Percentiles rank a stretch among this genome's conserved stretches.
Conservation (phyloP, 345 rosid genomes). For the Eucalyptus dawsonii region DNA sequence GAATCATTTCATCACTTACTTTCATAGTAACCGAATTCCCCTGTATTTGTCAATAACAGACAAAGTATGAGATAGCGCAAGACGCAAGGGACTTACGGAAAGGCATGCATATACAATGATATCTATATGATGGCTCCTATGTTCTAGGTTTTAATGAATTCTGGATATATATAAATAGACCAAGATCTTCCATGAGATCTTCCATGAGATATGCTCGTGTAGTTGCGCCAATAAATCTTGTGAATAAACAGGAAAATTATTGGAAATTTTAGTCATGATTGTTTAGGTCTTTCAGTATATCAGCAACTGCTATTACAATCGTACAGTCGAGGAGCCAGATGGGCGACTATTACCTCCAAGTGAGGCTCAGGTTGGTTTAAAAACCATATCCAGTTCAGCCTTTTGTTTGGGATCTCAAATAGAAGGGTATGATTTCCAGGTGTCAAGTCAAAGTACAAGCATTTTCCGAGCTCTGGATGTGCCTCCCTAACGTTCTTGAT, state of each 20-base stretch:
- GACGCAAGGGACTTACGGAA: not conserved
- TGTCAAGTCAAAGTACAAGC: slow-evolving; percentile 46
- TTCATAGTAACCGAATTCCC: slow-evolving; percentile 51
- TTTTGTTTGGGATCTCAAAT: slow-evolving; percentile 42
- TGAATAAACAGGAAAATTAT: not conserved
- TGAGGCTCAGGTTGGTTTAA: slow-evolving; percentile 59
- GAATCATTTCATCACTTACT: slow-evolving; percentile 37
- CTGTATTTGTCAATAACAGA: slow-evolving; percentile 1
- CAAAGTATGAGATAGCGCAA: not conserved
- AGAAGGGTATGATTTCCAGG: slow-evolving; percentile 30
- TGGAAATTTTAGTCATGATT: rapidly evolving
- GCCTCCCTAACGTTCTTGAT: slow-evolving; percentile 16
- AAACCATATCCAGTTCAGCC: slow-evolving; percentile 69
- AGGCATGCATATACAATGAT: not conserved
- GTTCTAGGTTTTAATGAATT: too few relatives aligned
- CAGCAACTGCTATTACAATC: not conserved
- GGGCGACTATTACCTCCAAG: slow-evolving; percentile 24
- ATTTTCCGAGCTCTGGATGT: slow-evolving; percentile 53
- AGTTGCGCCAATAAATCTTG: not conserved
- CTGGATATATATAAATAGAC: not conserved
- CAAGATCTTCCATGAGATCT: too few relatives aligned
- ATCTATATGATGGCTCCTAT: too few relatives aligned
- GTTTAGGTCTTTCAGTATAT: not conserved
- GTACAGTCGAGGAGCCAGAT: not conserved
- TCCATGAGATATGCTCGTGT: not conserved